Evolutionary conservation across 2,329 filamentous ascomycete species (phyloP).

Genomic region (Grosmannia huntii): DNA sequence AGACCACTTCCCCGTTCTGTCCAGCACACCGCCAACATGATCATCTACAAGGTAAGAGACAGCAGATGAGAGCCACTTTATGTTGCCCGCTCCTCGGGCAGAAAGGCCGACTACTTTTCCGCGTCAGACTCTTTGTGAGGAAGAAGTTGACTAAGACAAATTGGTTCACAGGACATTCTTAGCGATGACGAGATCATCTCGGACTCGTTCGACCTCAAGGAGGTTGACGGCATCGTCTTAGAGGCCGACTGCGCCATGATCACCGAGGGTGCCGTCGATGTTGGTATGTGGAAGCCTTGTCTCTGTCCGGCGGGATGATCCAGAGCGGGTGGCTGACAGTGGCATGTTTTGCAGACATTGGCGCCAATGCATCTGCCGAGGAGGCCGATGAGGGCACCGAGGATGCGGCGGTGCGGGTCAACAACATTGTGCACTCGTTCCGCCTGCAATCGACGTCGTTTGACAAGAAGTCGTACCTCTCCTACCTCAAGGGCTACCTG

Average conservation of each 20-base stretch:
- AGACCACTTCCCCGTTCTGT: constrained; percentile 7
- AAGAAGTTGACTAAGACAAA: neutral
- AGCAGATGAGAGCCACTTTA: neutral
- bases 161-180: constrained; percentile 63
- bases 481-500: constrained; percentile 86
- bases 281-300: constrained; percentile 43
- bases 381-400: constrained; percentile 67
- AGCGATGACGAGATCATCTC: constrained; percentile 93
- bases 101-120: no score
- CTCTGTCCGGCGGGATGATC: neutral
- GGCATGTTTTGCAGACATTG: constrained; percentile 47
- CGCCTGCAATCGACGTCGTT: constrained; percentile 65
- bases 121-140: neutral
- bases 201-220: constrained; percentile 78
- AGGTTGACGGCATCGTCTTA: constrained; percentile 67
- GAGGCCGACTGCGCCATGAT: constrained; percentile 92
- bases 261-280: constrained; percentile 58
- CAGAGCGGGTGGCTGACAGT: neutral
- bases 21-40: constrained; percentile 45
- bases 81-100: neutral
- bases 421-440: constrained; percentile 91
- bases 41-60: constrained; percentile 56
- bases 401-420: constrained; percentile 60
- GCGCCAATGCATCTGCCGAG: constrained; percentile 95
- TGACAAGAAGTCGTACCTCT: constrained; percentile 78